Conservation (phyloP, 805 yeast species). For the Candida alai region DNA sequence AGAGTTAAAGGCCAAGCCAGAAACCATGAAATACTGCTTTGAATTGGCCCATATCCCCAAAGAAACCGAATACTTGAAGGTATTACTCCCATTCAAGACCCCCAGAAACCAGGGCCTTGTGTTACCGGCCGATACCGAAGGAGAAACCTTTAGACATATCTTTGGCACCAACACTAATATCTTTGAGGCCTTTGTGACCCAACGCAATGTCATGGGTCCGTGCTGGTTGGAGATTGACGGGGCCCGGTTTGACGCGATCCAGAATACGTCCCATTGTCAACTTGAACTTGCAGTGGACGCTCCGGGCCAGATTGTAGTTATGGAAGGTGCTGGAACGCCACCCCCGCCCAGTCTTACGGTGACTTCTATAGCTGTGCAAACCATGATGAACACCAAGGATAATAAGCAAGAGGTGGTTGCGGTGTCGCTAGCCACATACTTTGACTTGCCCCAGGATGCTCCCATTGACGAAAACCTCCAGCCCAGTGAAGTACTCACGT, state of each 20-base stretch:
- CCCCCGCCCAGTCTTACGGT: constrained; percentile 65
- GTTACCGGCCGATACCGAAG: constrained; percentile 62
- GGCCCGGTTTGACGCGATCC: constrained; percentile 55
- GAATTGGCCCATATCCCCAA: constrained; percentile 77
- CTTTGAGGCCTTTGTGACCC: constrained; percentile 83
- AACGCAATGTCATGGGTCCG: constrained; percentile 90
- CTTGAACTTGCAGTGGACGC: constrained; percentile 62
- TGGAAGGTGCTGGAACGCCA: constrained; percentile 22
- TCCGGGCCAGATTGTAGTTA: constrained; percentile 43
- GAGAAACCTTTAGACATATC: constrained; percentile 72
- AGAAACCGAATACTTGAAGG: constrained; percentile 75
- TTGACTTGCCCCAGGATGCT: constrained; percentile 68
- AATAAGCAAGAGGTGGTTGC: constrained; percentile 86
- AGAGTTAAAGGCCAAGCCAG: constrained; percentile 65
- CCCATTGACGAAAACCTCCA: constrained; percentile 59
- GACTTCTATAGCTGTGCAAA: constrained; percentile 74
- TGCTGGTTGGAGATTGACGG: constrained; percentile 83
- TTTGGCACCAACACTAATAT: constrained; percentile 73
- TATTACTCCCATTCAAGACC: constrained; percentile 70
- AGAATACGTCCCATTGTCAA: constrained; percentile 73
- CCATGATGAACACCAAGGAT: constrained; percentile 67
- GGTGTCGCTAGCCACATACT: constrained; percentile 70
- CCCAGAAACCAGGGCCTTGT: constrained; percentile 47
- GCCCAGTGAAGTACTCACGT: constrained; percentile 63
- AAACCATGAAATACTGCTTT: constrained; percentile 79